These are phyloP conservation scores for Mycena rosella DNA, from an alignment of 768 basidiomycete species.

Conservation along the genomic window DNA sequence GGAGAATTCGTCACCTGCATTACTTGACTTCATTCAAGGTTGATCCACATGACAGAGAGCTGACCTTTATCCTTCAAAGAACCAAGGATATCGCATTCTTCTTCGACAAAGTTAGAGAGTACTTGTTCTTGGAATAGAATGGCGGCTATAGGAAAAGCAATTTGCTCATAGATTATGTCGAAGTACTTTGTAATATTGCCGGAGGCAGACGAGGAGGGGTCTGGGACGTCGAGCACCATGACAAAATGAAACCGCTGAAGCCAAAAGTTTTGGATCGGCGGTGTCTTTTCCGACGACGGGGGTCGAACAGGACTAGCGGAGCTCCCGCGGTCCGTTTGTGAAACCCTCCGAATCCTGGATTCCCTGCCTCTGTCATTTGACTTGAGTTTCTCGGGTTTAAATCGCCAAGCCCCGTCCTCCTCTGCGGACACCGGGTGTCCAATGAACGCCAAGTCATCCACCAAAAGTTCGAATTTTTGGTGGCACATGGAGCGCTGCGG, in stretches of 20 bases:
- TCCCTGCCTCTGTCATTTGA: conserved; percentile 67
- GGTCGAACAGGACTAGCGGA: conserved; percentile 46
- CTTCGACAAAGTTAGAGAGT: conserved; percentile 85
- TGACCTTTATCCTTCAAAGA: conserved; percentile 79
- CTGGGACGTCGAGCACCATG: conserved; percentile 88
- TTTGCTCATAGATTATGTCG: conserved; percentile 89
- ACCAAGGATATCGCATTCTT: conserved; percentile 79
- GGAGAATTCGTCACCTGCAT: conserved; percentile 69
- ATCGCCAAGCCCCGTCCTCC: conserved; percentile 79
- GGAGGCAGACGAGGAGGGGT: conserved; percentile 87
- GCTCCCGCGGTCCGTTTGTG: conserved; percentile 47
- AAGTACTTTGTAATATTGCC: conserved; percentile 84
- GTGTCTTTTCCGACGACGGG: conserved; percentile 50
- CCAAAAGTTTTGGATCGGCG: conserved; percentile 57
- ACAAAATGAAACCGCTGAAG: conserved; percentile 88
- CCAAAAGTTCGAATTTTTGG: conserved; percentile 92
- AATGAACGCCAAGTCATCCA: conserved; percentile 93
- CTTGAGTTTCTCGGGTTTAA: conserved; percentile 72
- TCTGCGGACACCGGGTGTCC: conserved; percentile 94
- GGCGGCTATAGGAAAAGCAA: conserved; percentile 91
- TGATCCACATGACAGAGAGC: neutral
- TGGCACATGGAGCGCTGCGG: conserved; percentile 88
- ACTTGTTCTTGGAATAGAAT: conserved; percentile 95
- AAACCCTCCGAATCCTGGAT: conserved; percentile 54
- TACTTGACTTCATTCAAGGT: conserved; percentile 18